Evolutionary conservation across 805 yeast genomes (phyloP).

Genomic region (Sugiyamaella boreocaroliniensis): DNA sequence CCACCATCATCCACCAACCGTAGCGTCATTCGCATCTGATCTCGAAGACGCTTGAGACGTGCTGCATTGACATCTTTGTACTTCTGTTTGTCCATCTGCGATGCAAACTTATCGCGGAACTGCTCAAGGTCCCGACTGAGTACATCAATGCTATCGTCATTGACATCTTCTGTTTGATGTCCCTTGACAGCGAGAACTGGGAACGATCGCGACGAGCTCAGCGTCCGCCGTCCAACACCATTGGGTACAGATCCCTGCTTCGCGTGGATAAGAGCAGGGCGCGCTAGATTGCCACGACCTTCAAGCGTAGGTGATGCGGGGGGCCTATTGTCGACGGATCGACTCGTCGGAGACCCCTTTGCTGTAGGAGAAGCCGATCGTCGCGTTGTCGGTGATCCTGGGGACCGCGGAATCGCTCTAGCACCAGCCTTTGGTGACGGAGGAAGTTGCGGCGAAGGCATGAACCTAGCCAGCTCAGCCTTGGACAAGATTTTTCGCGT

Average conservation of each 20-base stretch:
- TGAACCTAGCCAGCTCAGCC: slow-evolving; percentile 17
- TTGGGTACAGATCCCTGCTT: background rate
- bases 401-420: background rate
- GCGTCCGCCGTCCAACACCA: background rate
- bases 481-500: slow-evolving; percentile 20
- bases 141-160: slow-evolving; percentile 4
- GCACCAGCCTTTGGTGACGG: background rate
- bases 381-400: background rate
- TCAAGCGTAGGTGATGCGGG: background rate
- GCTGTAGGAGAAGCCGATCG: background rate
- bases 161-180: background rate
- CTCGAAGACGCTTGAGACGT: slow-evolving; percentile 10
- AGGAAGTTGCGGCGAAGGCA: slow-evolving; percentile 5
- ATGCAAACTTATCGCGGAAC: slow-evolving; percentile 10
- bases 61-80: slow-evolving; percentile 4
- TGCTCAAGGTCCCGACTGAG: slow-evolving; percentile 4
- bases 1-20: slow-evolving; percentile 10
- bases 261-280: background rate
- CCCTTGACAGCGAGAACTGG: slow-evolving; percentile 3
- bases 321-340: background rate
- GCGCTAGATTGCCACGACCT: background rate
- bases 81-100: background rate
- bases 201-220: slow-evolving; percentile 3
- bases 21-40: slow-evolving; percentile 13
- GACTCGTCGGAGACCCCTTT: background rate